Evolutionary conservation across 495 filamentous ascomycete genomes (phyloP), one percentile per base, ranked within the genome.

Genomic region (Lophium mytilinum): DNA sequence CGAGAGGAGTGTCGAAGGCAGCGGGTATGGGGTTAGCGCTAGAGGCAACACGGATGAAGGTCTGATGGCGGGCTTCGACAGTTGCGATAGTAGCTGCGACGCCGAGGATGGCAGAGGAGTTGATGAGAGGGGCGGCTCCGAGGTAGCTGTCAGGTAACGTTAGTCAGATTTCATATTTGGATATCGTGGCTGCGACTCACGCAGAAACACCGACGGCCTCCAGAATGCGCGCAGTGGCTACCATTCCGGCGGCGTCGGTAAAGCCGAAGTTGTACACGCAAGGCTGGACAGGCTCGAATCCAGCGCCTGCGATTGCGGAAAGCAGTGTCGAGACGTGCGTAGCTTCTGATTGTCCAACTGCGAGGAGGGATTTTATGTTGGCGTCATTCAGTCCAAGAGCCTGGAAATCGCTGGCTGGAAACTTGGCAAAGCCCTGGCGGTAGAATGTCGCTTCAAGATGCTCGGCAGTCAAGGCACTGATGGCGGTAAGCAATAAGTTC

Each of bases 261-360:
- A 83, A 78, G 60, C 75, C 76, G 57, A 85, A 85, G 73, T 84
- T 75, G 73, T 85, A 84, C 50, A 70, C 68, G 73, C 82, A 85
- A 0, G 77, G 73, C 69, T 79, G 66, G 10, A 85, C 80, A 10
- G 82, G 82, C 60, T 75, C 68, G 52, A 74, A 73, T 47, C 80
- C 80, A 45, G 76, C 75, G 19, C 72, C 70, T 12, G 78, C 73
- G 63, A 85, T 79, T 52, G 78, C 74, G 42, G 70, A 67, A 56
- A 78, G 76, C 4, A 85, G 72, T 15, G 75, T 70, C n/a, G 74
- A 69, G 37, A 85, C 82, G 70, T 85, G 82, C 12, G 73, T 69
- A 42, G 74, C 67, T 58, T 85, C 82, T 9, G 76, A 83, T 55
- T 70, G 55, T 51, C 78, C 81, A 40, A 83, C 75, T 36, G 71